These are phyloP conservation scores for Phytophthora pseudosyringae DNA, from an alignment of 352 stramenopile species.

Conservation along the genomic window DNA sequence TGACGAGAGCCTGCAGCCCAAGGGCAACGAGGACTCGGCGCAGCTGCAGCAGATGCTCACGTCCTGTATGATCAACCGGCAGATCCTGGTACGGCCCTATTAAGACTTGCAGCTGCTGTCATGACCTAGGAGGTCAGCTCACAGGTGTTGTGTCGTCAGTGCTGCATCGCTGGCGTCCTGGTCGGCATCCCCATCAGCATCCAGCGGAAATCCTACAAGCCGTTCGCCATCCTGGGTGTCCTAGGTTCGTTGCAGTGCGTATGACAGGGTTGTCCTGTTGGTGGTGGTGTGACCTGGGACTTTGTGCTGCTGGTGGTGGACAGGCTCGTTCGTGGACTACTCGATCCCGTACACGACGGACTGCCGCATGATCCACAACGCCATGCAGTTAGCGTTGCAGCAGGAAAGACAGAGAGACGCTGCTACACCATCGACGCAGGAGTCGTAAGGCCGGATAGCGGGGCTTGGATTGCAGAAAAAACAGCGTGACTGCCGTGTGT, in stretches of 20 bases:
- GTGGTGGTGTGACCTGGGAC: not conserved
- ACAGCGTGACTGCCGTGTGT: too few relatives aligned
- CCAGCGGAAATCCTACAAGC: constrained; percentile 80
- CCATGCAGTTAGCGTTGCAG: constrained; percentile 73
- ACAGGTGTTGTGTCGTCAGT: constrained; percentile 37
- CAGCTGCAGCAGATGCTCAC: constrained; percentile 87
- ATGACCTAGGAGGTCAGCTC: not conserved
- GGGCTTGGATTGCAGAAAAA: too few relatives aligned
- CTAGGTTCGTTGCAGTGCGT: constrained; percentile 48
- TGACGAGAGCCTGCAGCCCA: constrained; percentile 51
- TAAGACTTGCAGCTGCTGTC: not conserved
- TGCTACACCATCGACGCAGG: not conserved
- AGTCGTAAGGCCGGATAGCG: not conserved
- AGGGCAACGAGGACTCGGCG: constrained; percentile 69
- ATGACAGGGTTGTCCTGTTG: not conserved
- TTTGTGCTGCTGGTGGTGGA: constrained; percentile 2
- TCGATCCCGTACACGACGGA: constrained; percentile 85
- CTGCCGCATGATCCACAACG: constrained; percentile 82
- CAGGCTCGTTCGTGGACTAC: constrained; percentile 88
- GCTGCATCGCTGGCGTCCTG: constrained; percentile 79
- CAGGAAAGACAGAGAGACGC: constrained; percentile 58
- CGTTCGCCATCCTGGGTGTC: constrained; percentile 78
- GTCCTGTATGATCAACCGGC: constrained; percentile 86
- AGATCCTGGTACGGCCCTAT: constrained; percentile 67
- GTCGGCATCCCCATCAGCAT: constrained; percentile 88